phyloP scores from a whole-genome alignment of 305 asterid genomes.

The Rubia tinctorum region DNA sequence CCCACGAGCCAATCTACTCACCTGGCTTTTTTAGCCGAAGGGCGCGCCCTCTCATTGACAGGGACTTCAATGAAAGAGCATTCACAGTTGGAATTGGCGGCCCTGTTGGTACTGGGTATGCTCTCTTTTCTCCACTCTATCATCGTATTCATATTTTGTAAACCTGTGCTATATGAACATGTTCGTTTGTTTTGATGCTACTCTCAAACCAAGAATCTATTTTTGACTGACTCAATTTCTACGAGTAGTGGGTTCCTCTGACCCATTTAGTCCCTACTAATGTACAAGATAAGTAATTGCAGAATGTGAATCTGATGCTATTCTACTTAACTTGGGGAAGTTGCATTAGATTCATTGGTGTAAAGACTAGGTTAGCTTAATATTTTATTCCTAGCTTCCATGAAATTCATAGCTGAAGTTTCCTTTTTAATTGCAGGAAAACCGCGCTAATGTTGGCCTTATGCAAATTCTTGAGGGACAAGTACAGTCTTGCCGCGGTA shows the following conservation, averaged over 20 bases:
- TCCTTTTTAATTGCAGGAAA: slow-evolving; percentile 50
- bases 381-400: neutral
- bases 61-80: slow-evolving; percentile 81
- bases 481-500: slow-evolving; percentile 96
- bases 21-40: slow-evolving; percentile 89
- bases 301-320: neutral
- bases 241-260: neutral
- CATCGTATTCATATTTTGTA: neutral
- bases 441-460: slow-evolving; percentile 91
- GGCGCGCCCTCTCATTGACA: slow-evolving; percentile 61
- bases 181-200: neutral
- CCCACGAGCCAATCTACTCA: slow-evolving; percentile 82
- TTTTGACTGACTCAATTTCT: neutral
- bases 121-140: slow-evolving; percentile 1
- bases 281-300: neutral
- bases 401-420: slow-evolving; percentile 1
- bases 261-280: neutral
- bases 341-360: neutral
- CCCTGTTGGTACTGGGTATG: slow-evolving; percentile 95
- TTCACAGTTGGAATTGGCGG: slow-evolving; percentile 96
- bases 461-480: slow-evolving; percentile 73
- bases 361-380: neutral
- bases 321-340: neutral
- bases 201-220: neutral
- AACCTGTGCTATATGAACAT: neutral